Conservation (phyloP, 495 filamentous ascomycete species). For the Tuber aestivum region DNA sequence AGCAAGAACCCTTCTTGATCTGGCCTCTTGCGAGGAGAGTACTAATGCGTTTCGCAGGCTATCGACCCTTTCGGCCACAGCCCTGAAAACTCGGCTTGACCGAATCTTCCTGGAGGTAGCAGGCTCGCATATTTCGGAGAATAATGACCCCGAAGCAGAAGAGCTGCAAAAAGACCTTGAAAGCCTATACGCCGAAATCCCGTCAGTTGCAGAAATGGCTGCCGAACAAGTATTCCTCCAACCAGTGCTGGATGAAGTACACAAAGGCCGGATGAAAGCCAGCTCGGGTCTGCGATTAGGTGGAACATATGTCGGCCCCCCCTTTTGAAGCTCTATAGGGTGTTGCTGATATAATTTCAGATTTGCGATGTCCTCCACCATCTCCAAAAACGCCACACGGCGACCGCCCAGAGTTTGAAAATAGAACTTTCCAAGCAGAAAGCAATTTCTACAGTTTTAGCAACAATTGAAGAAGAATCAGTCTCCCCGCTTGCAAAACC, state of each 20-base stretch:
- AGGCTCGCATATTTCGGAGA: neutral
- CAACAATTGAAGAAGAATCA: conserved; percentile 34
- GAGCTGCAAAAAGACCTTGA: conserved; percentile 39
- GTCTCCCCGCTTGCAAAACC: conserved; percentile 22
- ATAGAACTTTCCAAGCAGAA: conserved; percentile 27
- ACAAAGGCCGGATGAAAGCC: conserved; percentile 21
- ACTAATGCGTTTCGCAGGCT: conserved; percentile 20
- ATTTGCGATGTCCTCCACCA: conserved; percentile 29
- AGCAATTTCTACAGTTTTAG: conserved; percentile 32
- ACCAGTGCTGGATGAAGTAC: conserved; percentile 26
- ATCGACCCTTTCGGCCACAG: conserved; percentile 27
- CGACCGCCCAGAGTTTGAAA: conserved; percentile 22
- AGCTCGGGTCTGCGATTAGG: conserved; percentile 26
- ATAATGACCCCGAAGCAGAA: conserved; percentile 10
- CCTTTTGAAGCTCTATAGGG: neutral
- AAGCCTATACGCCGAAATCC: conserved; percentile 38
- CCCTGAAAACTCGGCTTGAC: conserved; percentile 34
- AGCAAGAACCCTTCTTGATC: conserved; percentile 18
- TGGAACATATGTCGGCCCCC: conserved; percentile 36
- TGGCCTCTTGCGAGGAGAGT: neutral
- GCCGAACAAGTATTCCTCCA: conserved; percentile 35
- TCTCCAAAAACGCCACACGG: conserved; percentile 28
- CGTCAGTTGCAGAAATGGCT: conserved; percentile 37
- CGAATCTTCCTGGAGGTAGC: conserved; percentile 33
- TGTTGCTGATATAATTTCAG: conserved; percentile 15